Percentiles rank a stretch among this genome's conserved stretches.
Evolutionary conservation across 148 eudicot species (phyloP).

Genomic region (Fallopia convolvulus): DNA sequence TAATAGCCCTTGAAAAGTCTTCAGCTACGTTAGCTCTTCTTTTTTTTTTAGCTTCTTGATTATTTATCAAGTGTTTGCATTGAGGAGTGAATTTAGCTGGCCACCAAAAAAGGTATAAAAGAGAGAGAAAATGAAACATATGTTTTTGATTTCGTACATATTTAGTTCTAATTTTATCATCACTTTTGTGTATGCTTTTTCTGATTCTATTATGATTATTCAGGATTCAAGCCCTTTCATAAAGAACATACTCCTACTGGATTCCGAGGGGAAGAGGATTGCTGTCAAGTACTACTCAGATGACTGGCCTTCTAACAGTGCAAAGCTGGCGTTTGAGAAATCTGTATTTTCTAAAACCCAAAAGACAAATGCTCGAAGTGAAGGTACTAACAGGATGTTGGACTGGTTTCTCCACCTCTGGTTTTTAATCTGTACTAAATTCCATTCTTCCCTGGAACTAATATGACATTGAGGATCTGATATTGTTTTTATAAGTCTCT

Average conservation of each 20-base stretch:
- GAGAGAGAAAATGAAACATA: background rate
- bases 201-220: conserved; percentile 8
- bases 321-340: conserved; percentile 81
- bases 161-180: background rate
- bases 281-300: conserved; percentile 88
- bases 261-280: conserved; percentile 83
- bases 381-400: conserved; percentile 36
- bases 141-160: background rate
- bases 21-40: background rate
- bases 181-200: background rate
- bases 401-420: background rate
- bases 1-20: background rate
- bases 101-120: background rate
- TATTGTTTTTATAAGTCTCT: background rate
- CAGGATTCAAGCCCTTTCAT: conserved; percentile 66
- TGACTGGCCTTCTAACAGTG: conserved; percentile 78
- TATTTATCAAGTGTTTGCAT: background rate
- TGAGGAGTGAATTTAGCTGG: background rate
- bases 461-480: background rate
- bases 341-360: conserved; percentile 77
- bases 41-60: background rate
- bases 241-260: conserved; percentile 72
- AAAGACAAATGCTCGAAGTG: conserved; percentile 83
- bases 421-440: background rate
- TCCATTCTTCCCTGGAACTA: background rate